Conservation (phyloP, 257 asterid species). For the Solanum tarapatanum region DNA sequence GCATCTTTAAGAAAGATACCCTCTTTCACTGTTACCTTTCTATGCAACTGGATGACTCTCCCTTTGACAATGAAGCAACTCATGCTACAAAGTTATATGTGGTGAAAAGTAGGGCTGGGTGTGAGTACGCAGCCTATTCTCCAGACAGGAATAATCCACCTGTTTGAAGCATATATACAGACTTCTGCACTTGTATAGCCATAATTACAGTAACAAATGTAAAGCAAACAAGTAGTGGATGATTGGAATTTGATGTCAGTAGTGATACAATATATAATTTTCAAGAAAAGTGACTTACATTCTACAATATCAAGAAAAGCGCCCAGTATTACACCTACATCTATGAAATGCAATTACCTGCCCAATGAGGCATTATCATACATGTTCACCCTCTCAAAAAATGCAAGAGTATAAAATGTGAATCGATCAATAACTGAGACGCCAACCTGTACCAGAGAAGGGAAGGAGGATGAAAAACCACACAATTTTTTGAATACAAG, state of each 20-base stretch:
- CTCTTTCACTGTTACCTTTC: not conserved
- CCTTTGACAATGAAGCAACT: not conserved
- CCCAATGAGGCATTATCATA: slow-evolving; percentile 82
- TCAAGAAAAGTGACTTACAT: not conserved
- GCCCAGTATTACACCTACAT: not conserved
- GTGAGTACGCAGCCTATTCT: not conserved
- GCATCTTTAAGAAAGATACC: not conserved
- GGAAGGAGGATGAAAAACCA: not conserved
- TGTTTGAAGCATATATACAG: not conserved
- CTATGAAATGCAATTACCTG: slow-evolving; percentile 39
- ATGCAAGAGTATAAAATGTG: slow-evolving; percentile 89
- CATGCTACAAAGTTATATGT: not conserved
- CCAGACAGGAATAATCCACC: not conserved
- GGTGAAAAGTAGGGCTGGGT: not conserved
- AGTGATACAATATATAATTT: not conserved
- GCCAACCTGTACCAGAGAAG: slow-evolving; percentile 62
- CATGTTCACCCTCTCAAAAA: slow-evolving; percentile 94
- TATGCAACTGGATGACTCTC: not conserved
- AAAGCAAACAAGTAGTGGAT: not conserved
- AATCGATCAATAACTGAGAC: slow-evolving; percentile 95
- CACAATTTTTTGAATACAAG: not conserved
- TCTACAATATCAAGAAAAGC: not conserved
- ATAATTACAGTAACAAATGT: not conserved
- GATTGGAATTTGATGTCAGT: not conserved
- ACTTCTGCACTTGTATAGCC: not conserved